Evolutionary conservation across 2,329 filamentous ascomycete species (phyloP), one percentile per base, ranked within the genome.

Genomic region (Phoma sp.): DNA sequence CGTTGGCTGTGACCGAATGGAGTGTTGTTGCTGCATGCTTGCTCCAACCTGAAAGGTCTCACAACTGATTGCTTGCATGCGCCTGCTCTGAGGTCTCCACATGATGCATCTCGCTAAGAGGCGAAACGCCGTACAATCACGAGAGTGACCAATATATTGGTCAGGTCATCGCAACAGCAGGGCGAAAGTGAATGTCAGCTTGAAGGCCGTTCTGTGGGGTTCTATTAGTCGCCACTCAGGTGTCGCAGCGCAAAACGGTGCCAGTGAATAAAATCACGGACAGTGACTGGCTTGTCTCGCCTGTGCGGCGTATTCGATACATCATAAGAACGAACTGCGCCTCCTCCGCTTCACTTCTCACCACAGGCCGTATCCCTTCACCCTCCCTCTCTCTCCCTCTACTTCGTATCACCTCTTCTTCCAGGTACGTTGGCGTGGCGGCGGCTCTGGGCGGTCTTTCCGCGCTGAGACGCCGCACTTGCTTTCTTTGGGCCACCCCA

Each of bases 391-490:
- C 6, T 6, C 22, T 24, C 6, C 6, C 22, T 24, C 22, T 24
- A 6, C 4, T 31, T 10, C 27, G 10, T 10, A 10, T 12, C 48
- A 54, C 43, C 15, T 43, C 46, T 24, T 43, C 52, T 43, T 35
- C 24, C 39, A 46, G 52, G 52, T 55, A 46, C 32, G 52, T 46
- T 40, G 52, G 19, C 22, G 54, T 51, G 52, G 51, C 36, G 60
- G 38, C 46, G 41, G 47, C 37, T 59, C 29, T 52, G 29, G 61
- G 61, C 61, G 63, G 57, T 62, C 60, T 40, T 72, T 65, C 69
- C 66, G 65, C 67, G 65, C 68, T 70, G 65, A 73, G 65, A 71
- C 70, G 72, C 71, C 64, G 65, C 68, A 68, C 62, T 64, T 68
- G 61, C 62, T 63, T 67, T 68, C 63, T 62, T 69, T 65, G 49